phyloP scores from a whole-genome alignment of 495 filamentous ascomycete species.

The Parmelia sp. region DNA sequence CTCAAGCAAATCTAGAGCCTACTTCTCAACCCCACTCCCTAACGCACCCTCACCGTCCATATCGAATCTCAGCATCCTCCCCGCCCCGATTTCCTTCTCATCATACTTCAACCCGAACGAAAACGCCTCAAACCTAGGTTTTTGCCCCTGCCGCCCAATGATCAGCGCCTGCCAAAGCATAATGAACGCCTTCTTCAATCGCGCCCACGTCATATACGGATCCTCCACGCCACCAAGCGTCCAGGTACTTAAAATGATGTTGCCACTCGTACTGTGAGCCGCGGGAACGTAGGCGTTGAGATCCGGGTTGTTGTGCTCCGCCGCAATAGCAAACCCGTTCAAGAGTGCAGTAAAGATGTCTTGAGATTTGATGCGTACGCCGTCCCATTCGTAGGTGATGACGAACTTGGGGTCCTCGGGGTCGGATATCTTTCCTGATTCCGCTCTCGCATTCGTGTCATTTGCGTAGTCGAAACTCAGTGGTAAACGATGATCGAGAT shows the following conservation, averaged over 20 bases:
- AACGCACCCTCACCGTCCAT: background rate
- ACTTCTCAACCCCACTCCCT: background rate
- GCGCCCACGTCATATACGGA: background rate
- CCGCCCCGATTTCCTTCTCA: background rate
- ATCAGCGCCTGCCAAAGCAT: background rate
- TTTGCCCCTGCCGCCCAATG: background rate
- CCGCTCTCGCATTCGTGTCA: background rate
- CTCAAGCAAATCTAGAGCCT: background rate
- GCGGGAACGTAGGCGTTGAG: background rate
- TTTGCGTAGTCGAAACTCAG: background rate
- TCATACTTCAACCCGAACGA: background rate
- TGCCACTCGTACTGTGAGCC: background rate
- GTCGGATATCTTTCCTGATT: background rate
- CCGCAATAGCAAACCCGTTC: background rate
- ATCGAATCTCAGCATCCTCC: conserved; percentile 1
- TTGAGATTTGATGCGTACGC: background rate
- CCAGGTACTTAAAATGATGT: background rate
- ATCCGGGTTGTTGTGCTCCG: background rate
- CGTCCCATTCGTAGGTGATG: background rate
- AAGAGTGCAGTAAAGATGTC: conserved; percentile 1
- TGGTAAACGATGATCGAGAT: background rate
- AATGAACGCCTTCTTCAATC: background rate
- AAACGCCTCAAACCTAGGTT: background rate
- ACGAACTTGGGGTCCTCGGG: background rate
- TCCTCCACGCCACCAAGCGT: background rate